phyloP scores from a whole-genome alignment of 768 basidiomycete genomes.

The Pulveroboletus frians region DNA sequence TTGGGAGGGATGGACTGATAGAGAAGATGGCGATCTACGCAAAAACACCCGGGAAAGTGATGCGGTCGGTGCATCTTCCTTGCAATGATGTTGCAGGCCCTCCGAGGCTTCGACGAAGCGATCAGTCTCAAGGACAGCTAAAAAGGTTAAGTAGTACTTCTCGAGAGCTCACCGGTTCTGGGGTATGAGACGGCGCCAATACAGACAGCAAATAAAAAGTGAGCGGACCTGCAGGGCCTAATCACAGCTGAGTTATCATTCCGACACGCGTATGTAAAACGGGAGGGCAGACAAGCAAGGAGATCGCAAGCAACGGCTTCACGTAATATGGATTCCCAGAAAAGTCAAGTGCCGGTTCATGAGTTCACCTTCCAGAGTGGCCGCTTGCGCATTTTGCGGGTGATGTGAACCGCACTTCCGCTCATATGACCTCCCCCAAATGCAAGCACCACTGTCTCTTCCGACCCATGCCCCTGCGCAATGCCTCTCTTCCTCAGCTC shows the following conservation, averaged over 20 bases:
- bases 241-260: conserved; percentile 10
- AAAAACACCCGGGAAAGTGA: conserved; percentile 16
- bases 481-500: conserved; percentile 77
- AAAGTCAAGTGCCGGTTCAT: conserved; percentile 37
- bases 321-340: conserved; percentile 23
- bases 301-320: conserved; percentile 17
- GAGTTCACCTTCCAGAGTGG: conserved; percentile 81
- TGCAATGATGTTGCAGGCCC: conserved; percentile 7
- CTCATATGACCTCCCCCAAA: conserved; percentile 69
- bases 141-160: conserved; percentile 29
- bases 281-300: conserved; percentile 14
- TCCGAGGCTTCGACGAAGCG: conserved; percentile 13
- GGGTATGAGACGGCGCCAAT: conserved; percentile 1
- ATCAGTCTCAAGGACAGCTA: conserved; percentile 21
- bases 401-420: conserved; percentile 79
- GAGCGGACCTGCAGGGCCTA: not conserved
- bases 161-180: conserved; percentile 12
- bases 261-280: conserved; percentile 19
- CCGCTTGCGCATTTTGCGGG: conserved; percentile 79
- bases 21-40: conserved; percentile 12
- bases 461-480: conserved; percentile 62
- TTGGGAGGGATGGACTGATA: conserved; percentile 23
- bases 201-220: not conserved
- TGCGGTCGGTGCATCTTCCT: conserved; percentile 4
- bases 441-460: conserved; percentile 89